A percentile compares a stretch with the other conserved stretches of the same genome.
phyloP scores from a whole-genome alignment of 2,329 filamentous ascomycete genomes.

The Aspergillus brasiliensis region DNA sequence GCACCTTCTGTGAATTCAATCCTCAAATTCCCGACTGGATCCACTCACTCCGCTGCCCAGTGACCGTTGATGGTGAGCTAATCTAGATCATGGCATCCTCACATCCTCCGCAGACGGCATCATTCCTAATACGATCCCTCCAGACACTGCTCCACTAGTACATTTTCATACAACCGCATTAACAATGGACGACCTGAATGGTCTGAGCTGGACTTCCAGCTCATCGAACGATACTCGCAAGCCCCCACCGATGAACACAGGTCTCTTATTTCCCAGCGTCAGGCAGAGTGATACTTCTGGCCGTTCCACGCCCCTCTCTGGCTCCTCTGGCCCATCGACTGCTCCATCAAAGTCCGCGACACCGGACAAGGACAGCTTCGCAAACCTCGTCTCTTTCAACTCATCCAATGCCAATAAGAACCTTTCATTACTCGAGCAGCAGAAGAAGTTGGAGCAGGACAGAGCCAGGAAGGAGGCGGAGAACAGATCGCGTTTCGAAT shows the following conservation, averaged over 20 bases:
- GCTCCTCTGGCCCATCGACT: constrained; percentile 33
- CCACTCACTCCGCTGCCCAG: constrained; percentile 13
- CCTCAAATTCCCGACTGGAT: constrained; percentile 2
- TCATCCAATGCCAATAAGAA: constrained; percentile 59
- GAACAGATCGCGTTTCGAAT: constrained; percentile 69
- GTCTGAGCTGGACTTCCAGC: constrained; percentile 48
- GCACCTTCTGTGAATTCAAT: background rate
- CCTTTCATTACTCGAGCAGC: constrained; percentile 66
- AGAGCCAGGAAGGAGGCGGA: constrained; percentile 74
- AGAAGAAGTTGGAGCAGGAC: constrained; percentile 73
- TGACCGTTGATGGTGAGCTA: constrained; percentile 21
- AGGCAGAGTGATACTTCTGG: constrained; percentile 44
- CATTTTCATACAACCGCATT: constrained; percentile 16
- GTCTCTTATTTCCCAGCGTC: constrained; percentile 38
- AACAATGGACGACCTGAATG: constrained; percentile 52
- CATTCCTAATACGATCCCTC: constrained; percentile 24
- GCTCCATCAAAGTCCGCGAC: constrained; percentile 45
- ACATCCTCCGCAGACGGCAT: constrained; percentile 14
- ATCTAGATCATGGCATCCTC: constrained; percentile 20
- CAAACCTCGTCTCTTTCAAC: constrained; percentile 64
- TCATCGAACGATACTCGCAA: constrained; percentile 36
- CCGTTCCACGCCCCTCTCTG: constrained; percentile 46
- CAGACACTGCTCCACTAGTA: constrained; percentile 21
- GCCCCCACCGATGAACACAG: constrained; percentile 40
- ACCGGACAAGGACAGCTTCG: constrained; percentile 58